Percentiles rank a stretch among this genome's conserved stretches.
These are phyloP conservation scores for Coccomyxa subellipsoidea DNA, from an alignment of 163 green algal species.

Conservation along the genomic window DNA sequence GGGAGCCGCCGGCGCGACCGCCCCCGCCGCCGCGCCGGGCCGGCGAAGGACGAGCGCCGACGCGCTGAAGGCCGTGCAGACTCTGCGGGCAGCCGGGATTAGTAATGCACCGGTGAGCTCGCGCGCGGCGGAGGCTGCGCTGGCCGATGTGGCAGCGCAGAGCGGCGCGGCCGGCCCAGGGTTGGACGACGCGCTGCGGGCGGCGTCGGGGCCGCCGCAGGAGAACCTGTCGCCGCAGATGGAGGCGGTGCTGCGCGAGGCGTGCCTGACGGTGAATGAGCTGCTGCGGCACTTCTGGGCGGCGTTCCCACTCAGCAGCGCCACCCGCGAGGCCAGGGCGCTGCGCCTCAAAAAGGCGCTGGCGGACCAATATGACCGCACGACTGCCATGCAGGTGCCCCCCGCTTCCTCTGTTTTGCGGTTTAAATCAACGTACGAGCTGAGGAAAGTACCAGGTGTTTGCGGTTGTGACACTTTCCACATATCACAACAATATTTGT, in stretches of 20 bases:
- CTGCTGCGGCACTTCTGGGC: slow-evolving; percentile 69
- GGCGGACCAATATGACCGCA: slow-evolving; percentile 24
- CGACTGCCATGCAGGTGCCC: slow-evolving; percentile 11
- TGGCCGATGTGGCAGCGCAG: not conserved
- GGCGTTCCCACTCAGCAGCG: slow-evolving; percentile 35
- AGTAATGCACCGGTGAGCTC: not conserved
- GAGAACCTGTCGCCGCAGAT: slow-evolving; percentile 12
- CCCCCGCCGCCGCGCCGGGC: too few species aligned
- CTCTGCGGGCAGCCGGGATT: not conserved
- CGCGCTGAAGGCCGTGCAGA: not conserved
- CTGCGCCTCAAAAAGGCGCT: slow-evolving; percentile 32
- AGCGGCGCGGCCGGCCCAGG: too few species aligned
- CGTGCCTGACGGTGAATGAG: slow-evolving; percentile 53
- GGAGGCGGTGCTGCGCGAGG: slow-evolving; percentile 15
- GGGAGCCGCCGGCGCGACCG: too few species aligned
- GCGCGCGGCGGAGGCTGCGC: not conserved
- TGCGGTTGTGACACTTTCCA: too few species aligned
- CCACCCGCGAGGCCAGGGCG: slow-evolving; percentile 34
- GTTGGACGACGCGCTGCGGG: not conserved
- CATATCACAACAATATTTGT: too few species aligned
- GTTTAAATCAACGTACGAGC: too few species aligned
- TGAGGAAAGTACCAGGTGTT: too few species aligned
- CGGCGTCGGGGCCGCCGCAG: not conserved
- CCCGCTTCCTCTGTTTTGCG: not conserved
- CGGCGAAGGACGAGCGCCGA: not conserved